Base-by-base conservation (phyloP, 805 yeast species). In the Wickerhamomyces hampshirensis region DNA sequence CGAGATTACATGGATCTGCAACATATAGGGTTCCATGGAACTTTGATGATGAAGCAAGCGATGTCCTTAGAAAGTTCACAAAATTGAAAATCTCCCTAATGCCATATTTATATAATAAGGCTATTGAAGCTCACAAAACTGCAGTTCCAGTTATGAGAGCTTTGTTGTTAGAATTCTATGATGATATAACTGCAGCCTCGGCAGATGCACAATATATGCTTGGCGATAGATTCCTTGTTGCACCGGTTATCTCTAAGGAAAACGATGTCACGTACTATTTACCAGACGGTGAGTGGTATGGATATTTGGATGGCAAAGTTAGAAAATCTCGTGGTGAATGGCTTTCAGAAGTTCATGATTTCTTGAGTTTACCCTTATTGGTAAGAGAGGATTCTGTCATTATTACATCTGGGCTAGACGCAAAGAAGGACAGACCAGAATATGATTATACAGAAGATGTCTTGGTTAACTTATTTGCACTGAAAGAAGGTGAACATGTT, bases 21-120 rank as follows among this genome's bases (percentile, higher is more conserved):
- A 39, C 50, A 16, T 47, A 47, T 31, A 43, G 52, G 35, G 52
- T 47, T 10, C 52, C 52, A 26, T 47, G 52, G 52, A 43, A 45
- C 38, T 47, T 45, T 33, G 52, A 47, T 31, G 52, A 47, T 24
- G 52, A 47, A 30, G 31, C 50, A 6, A 39, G 45, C 14, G 48
- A 37, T 19, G 52, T 47, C 12, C 30, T 47, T 18, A 40, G 41
- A 5, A 35, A 37, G 4, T 47, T 47, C 40, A 45, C 52, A 33
- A 39, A 45, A 35, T 28, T 47, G 37, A 47, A 47, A 33, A 35
- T 45, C 18, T 45, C 50, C 13, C 30, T 47, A 38, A 47, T 47
- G 52, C 52, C 52, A 31, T 47, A 47, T 31, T 40, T 47, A 18
- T 47, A 47, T 30, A 30, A 35, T 12, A 10, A 34, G 28, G 46